Conservation (phyloP, 1,284 basidiomycete genomes). For the Trametes polyzona region DNA sequence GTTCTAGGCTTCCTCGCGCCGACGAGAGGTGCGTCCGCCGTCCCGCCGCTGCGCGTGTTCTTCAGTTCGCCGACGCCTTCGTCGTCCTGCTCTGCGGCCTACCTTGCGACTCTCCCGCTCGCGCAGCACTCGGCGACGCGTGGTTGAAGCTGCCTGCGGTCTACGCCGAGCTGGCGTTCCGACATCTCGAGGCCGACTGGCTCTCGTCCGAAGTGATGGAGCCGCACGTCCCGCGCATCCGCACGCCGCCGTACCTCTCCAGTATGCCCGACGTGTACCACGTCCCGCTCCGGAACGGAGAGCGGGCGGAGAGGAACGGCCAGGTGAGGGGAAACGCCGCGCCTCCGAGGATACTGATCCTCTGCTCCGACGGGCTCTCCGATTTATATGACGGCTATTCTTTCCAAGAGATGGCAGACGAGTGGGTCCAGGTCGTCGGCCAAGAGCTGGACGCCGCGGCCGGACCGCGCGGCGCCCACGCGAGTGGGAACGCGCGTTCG, state of each 20-base stretch:
- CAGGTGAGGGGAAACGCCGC: constrained; percentile 10
- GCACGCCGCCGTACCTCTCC: constrained; percentile 65
- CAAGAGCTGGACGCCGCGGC: constrained; percentile 21
- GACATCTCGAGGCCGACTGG: constrained; percentile 52
- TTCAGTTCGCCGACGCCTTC: constrained; percentile 7
- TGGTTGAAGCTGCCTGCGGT: constrained; percentile 63
- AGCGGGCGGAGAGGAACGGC: constrained; percentile 8
- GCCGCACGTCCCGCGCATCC: constrained; percentile 50
- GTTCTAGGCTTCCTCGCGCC: constrained; percentile 68
- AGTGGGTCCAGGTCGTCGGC: constrained; percentile 46
- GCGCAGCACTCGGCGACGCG: constrained; percentile 62
- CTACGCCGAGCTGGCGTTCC: constrained; percentile 59
- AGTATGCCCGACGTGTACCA: constrained; percentile 55
- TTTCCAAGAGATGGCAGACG: constrained; percentile 40
- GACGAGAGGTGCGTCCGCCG: constrained; percentile 53
- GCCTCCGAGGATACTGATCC: constrained; percentile 41
- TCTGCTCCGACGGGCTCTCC: constrained; percentile 61
- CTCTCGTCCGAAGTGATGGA: constrained; percentile 41
- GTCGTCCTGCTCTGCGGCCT: neutral
- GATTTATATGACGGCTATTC: constrained; percentile 52
- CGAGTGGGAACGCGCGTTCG: neutral
- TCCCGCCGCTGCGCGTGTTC: constrained; percentile 11
- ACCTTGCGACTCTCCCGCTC: neutral
- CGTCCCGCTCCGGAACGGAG: constrained; percentile 26
- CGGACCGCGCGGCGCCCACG: constrained; percentile 24